Percentiles rank a stretch among this genome's conserved stretches.
These are phyloP conservation scores for Sarocladium strictum DNA, from an alignment of 2,329 filamentous ascomycete genomes.

Conservation along the genomic window DNA sequence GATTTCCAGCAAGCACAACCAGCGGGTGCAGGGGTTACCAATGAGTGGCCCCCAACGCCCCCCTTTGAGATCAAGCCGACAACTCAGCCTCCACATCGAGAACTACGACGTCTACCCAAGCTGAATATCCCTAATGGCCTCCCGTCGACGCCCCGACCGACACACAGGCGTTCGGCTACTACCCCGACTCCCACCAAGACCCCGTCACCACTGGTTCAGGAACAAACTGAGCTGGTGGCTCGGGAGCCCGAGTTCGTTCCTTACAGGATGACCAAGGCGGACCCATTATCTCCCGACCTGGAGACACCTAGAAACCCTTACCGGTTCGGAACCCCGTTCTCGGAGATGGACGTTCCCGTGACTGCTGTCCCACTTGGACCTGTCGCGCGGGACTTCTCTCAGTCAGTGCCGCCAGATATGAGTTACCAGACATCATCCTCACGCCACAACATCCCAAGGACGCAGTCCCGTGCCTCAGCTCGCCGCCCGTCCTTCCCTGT, in stretches of 20 bases:
- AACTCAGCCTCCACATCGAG: conserved; percentile 42
- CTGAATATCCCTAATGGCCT: conserved; percentile 42
- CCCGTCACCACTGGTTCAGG: conserved; percentile 13
- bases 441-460: conserved; percentile 26
- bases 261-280: conserved; percentile 45
- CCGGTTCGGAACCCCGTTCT: conserved; percentile 79
- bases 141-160: neutral
- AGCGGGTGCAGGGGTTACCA: conserved; percentile 27
- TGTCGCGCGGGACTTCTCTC: conserved; percentile 71
- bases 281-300: conserved; percentile 48
- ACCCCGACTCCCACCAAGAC: conserved; percentile 10
- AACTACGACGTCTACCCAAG: conserved; percentile 54
- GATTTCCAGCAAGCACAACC: conserved; percentile 65
- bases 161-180: conserved; percentile 11
- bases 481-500: conserved; percentile 63
- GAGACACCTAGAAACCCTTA: conserved; percentile 56
- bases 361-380: conserved; percentile 67
- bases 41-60: conserved; percentile 62
- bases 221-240: conserved; percentile 17
- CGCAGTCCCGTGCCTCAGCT: conserved; percentile 48
- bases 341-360: conserved; percentile 82
- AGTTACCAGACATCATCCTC: conserved; percentile 52
- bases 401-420: conserved; percentile 94
- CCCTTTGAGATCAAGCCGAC: conserved; percentile 59
- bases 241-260: conserved; percentile 34